Percentiles rank a stretch among this genome's conserved stretches.
Evolutionary conservation across 257 asterid genomes (phyloP).

Genomic region (Linaria vulgaris): DNA sequence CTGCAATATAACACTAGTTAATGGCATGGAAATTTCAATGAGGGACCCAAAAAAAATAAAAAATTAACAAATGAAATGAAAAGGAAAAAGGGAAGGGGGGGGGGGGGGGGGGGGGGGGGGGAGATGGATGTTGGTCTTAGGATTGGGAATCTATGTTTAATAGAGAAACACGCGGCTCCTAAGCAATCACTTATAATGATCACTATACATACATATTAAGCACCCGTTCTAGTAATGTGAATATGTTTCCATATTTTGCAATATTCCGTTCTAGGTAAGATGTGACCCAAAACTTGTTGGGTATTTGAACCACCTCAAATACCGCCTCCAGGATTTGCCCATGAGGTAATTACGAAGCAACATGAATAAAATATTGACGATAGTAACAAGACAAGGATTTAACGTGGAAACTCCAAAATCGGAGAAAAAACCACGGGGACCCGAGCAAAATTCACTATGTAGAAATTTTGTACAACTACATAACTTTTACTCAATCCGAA

Average conservation of each 20-base stretch:
- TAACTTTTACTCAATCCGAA: too few relatives aligned
- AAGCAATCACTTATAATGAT: constrained; percentile 32
- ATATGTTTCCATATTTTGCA: constrained; percentile 12
- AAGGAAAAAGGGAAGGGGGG: background rate
- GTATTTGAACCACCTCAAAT: too few relatives aligned
- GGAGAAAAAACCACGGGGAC: too few relatives aligned
- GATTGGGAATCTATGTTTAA: constrained; percentile 35
- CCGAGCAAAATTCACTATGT: too few relatives aligned
- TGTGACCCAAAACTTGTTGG: background rate
- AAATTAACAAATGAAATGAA: background rate
- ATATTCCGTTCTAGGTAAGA: background rate
- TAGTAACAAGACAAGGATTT: too few relatives aligned
- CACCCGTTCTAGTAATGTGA: background rate
- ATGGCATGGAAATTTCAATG: background rate
- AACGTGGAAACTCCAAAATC: too few relatives aligned
- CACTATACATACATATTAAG: too few relatives aligned
- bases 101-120: background rate
- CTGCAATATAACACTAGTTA: background rate
- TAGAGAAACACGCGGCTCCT: constrained; percentile 40
- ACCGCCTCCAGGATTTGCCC: too few relatives aligned
- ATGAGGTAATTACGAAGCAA: too few relatives aligned
- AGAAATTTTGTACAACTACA: too few relatives aligned
- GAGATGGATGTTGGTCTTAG: background rate
- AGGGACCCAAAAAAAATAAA: background rate
- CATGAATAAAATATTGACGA: too few relatives aligned